Evolutionary conservation across 2,329 filamentous ascomycete species (phyloP).

Genomic region (Epicoccum nigrum): DNA sequence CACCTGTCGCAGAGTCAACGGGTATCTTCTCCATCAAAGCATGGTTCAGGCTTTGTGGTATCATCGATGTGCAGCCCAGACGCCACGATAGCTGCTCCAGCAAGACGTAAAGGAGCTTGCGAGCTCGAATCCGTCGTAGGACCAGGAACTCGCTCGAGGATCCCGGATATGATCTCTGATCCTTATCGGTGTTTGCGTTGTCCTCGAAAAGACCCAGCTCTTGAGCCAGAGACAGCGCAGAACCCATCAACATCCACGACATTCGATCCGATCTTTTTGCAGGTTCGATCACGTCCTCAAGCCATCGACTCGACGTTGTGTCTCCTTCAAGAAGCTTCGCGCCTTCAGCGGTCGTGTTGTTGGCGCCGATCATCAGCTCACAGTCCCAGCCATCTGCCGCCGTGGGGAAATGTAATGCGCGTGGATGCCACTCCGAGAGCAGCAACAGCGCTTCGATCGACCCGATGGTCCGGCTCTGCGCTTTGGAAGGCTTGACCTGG

Average conservation of each 20-base stretch:
- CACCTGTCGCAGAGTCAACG: slow-evolving; percentile 44
- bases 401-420: slow-evolving; percentile 60
- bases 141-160: slow-evolving; percentile 38
- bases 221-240: slow-evolving; percentile 59
- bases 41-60: slow-evolving; percentile 54
- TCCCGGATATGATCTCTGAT: slow-evolving; percentile 43
- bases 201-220: slow-evolving; percentile 60
- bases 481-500: slow-evolving; percentile 59
- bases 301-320: slow-evolving; percentile 53
- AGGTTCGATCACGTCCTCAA: slow-evolving; percentile 61
- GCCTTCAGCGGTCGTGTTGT: slow-evolving; percentile 48
- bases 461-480: slow-evolving; percentile 57
- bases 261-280: slow-evolving; percentile 62
- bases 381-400: slow-evolving; percentile 62
- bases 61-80: slow-evolving; percentile 59
- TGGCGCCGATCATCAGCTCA: slow-evolving; percentile 54
- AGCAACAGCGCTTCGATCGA: slow-evolving; percentile 61
- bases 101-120: slow-evolving; percentile 52
- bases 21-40: slow-evolving; percentile 50
- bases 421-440: slow-evolving; percentile 64
- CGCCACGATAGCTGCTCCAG: slow-evolving; percentile 60
- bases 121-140: slow-evolving; percentile 42
- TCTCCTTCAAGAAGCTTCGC: slow-evolving; percentile 44
- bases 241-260: slow-evolving; percentile 66
- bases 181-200: slow-evolving; percentile 44